phyloP scores from a whole-genome alignment of 139 green algal species.

The Trebouxia sp. region DNA sequence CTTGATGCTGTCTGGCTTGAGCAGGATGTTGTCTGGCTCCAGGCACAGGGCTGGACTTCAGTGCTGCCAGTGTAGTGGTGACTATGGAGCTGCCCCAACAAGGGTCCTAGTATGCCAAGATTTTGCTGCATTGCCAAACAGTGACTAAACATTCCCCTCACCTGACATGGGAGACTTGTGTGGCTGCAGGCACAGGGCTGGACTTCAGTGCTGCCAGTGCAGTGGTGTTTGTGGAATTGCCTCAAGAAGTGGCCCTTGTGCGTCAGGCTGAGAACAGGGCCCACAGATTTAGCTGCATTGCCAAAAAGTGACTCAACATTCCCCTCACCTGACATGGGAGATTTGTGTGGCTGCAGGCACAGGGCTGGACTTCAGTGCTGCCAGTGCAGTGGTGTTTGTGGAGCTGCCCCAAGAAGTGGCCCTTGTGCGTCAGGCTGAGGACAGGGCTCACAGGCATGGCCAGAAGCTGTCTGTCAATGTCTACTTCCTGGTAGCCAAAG shows the following conservation, averaged over 20 bases:
- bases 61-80: slow-evolving; percentile 76
- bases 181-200: slow-evolving; percentile 58
- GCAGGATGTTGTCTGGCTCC: too few species aligned
- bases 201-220: slow-evolving; percentile 83
- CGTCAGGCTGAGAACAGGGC: slow-evolving; percentile 88
- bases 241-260: slow-evolving; percentile 56
- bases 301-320: too few species aligned
- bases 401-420: slow-evolving; percentile 58
- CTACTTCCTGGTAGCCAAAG: slow-evolving; percentile 85
- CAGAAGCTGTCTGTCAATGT: slow-evolving; percentile 76
- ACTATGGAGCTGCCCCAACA: slow-evolving; percentile 74
- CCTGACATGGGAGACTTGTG: background rate
- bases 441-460: slow-evolving; percentile 84
- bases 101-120: slow-evolving; percentile 72
- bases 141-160: too few species aligned
- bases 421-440: slow-evolving; percentile 83
- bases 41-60: slow-evolving; percentile 86
- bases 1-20: too few species aligned
- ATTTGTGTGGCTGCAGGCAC: slow-evolving; percentile 1
- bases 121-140: too few species aligned
- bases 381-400: slow-evolving; percentile 88
- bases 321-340: too few species aligned
- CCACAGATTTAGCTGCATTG: too few species aligned
- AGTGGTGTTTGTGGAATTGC: slow-evolving; percentile 87
- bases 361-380: slow-evolving; percentile 89